Evolutionary conservation across 2,329 filamentous ascomycete species (phyloP).

Genomic region (Cryphonectria japonica): DNA sequence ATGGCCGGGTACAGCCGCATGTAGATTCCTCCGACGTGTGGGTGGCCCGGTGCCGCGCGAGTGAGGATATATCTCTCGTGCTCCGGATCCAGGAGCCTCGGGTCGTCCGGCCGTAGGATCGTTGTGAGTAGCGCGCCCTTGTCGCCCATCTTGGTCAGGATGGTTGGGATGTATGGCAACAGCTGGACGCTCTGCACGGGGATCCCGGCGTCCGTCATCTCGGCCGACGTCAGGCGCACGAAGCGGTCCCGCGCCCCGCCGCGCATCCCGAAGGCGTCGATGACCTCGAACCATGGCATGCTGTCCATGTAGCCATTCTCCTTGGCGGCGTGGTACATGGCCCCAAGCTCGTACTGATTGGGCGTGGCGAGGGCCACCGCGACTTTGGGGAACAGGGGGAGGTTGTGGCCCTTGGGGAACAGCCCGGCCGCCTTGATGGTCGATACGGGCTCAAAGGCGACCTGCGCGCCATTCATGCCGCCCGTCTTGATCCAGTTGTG

Average conservation of each 20-base stretch:
- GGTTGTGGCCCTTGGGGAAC: conserved; percentile 55
- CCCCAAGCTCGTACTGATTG: conserved; percentile 78
- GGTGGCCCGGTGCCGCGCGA: conserved; percentile 57
- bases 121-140: conserved; percentile 77
- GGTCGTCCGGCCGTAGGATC: conserved; percentile 69
- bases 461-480: conserved; percentile 56
- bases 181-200: conserved; percentile 84
- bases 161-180: conserved; percentile 82
- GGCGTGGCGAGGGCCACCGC: conserved; percentile 78
- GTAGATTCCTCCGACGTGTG: conserved; percentile 74
- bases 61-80: conserved; percentile 73
- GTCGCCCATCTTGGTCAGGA: conserved; percentile 81
- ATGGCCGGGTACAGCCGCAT: conserved; percentile 73
- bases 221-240: conserved; percentile 64
- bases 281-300: conserved; percentile 75
- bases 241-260: conserved; percentile 74
- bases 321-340: conserved; percentile 76
- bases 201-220: conserved; percentile 77
- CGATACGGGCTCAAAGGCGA: conserved; percentile 90
- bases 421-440: conserved; percentile 74
- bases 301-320: conserved; percentile 68
- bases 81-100: conserved; percentile 64
- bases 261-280: conserved; percentile 78
- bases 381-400: conserved; percentile 61
- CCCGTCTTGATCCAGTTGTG: conserved; percentile 68